phyloP scores from a whole-genome alignment of 768 basidiomycete species.

The Ramaria sp. region DNA sequence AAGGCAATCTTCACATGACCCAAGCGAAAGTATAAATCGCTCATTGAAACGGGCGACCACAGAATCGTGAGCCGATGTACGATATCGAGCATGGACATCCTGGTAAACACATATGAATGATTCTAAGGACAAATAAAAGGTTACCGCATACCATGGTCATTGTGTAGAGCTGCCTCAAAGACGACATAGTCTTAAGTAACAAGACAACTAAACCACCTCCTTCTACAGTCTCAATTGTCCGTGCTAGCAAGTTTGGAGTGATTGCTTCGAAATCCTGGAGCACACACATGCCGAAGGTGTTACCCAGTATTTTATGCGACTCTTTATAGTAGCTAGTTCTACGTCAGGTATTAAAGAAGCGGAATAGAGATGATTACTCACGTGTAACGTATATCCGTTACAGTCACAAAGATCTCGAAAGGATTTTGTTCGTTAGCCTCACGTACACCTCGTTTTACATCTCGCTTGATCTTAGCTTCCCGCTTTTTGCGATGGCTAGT shows the following conservation, averaged over 20 bases:
- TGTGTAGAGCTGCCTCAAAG: slow-evolving; percentile 80
- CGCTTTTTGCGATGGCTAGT: slow-evolving; percentile 88
- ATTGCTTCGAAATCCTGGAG: slow-evolving; percentile 98
- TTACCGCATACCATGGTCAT: slow-evolving; percentile 57
- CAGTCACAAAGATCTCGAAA: slow-evolving; percentile 96
- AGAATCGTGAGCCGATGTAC: slow-evolving; percentile 82
- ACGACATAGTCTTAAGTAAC: slow-evolving; percentile 90
- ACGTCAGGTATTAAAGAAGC: not conserved
- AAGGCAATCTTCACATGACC: slow-evolving; percentile 84
- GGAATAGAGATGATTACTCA: slow-evolving; percentile 27
- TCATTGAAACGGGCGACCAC: slow-evolving; percentile 97
- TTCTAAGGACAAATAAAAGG: slow-evolving; percentile 32
- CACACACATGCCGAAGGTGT: slow-evolving; percentile 95
- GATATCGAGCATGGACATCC: slow-evolving; percentile 94
- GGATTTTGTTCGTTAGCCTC: slow-evolving; percentile 95
- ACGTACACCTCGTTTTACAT: slow-evolving; percentile 87
- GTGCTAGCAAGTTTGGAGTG: slow-evolving; percentile 91
- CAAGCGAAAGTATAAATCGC: slow-evolving; percentile 94
- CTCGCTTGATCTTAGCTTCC: slow-evolving; percentile 92
- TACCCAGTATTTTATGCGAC: slow-evolving; percentile 90
- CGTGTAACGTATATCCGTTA: slow-evolving; percentile 99
- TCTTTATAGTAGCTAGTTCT: slow-evolving; percentile 88
- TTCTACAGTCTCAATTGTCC: slow-evolving; percentile 97
- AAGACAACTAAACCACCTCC: slow-evolving; percentile 87
- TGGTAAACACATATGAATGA: slow-evolving; percentile 20